These are phyloP conservation scores for Ganoderma boninense DNA, from an alignment of 1,284 basidiomycete species.

Conservation along the genomic window DNA sequence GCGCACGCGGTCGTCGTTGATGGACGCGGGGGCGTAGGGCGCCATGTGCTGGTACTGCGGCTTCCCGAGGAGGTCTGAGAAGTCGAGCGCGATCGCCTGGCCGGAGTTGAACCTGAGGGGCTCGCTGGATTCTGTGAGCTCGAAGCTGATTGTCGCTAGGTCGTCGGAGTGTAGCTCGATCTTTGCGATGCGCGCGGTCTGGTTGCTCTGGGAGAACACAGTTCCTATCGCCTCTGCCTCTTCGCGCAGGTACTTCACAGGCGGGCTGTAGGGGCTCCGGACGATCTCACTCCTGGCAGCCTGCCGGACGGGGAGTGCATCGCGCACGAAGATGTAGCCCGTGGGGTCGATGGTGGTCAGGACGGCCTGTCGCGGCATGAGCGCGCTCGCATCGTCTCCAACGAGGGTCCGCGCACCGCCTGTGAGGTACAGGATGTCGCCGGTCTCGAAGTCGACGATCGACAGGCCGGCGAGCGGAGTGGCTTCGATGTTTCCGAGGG, in stretches of 20 bases:
- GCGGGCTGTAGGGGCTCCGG: background rate
- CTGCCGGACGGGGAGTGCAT: background rate
- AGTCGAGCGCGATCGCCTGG: constrained; percentile 5
- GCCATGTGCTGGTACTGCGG: constrained; percentile 6
- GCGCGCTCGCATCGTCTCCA: background rate
- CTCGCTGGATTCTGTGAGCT: background rate
- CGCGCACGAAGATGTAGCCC: constrained; percentile 5
- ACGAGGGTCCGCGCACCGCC: background rate
- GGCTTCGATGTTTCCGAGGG: constrained; percentile 1
- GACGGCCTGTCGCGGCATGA: background rate
- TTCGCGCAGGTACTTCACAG: background rate
- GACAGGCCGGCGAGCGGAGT: background rate
- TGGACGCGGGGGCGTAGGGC: background rate
- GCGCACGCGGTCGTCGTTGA: constrained; percentile 4
- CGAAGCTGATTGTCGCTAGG: background rate
- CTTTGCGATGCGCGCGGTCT: background rate
- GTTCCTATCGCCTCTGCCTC: background rate
- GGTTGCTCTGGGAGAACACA: background rate
- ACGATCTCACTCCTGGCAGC: background rate
- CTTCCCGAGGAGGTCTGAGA: background rate
- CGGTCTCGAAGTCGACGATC: constrained; percentile 4
- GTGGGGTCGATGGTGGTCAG: constrained; percentile 3
- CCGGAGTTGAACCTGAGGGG: background rate
- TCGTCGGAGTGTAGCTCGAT: background rate
- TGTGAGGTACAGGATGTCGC: background rate